Evolutionary conservation across 2,329 filamentous ascomycete species (phyloP).

Genomic region (Penicillium glabrum): DNA sequence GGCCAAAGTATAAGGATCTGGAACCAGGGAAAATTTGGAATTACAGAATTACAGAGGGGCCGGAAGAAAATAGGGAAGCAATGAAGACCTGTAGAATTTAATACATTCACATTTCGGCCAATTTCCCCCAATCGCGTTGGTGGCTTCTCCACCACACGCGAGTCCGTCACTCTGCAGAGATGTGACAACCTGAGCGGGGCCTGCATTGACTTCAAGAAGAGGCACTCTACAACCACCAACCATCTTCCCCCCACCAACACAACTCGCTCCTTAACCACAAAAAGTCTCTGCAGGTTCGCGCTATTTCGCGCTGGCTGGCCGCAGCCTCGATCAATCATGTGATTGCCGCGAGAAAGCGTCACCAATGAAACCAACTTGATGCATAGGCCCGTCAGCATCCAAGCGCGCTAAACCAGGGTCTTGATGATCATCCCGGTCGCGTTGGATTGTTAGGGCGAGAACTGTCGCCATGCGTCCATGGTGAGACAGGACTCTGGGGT

Average conservation of each 20-base stretch:
- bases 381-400: conserved; percentile 1
- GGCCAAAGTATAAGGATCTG: conserved; percentile 27
- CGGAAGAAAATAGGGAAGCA: neutral
- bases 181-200: conserved; percentile 23
- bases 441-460: conserved; percentile 21
- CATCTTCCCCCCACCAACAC: conserved; percentile 13
- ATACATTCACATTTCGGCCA: conserved; percentile 11
- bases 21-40: neutral
- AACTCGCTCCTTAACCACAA: conserved; percentile 22
- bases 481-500: conserved; percentile 31
- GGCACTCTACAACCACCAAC: conserved; percentile 12
- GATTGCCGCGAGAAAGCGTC: conserved; percentile 27
- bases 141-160: conserved; percentile 13
- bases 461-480: conserved; percentile 20
- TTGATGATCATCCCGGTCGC: conserved; percentile 29
- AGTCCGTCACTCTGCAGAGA: conserved; percentile 24
- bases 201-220: conserved; percentile 10
- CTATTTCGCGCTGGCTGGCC: conserved; percentile 32
- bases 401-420: conserved; percentile 22
- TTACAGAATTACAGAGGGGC: neutral
- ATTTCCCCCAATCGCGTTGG: conserved; percentile 14
- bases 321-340: conserved; percentile 39
- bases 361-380: conserved; percentile 26
- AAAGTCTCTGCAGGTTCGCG: conserved; percentile 29
- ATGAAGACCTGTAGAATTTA: conserved; percentile 3